A percentile compares a stretch with the other conserved stretches of the same genome.
These are phyloP conservation scores for Ogataea paraovalis DNA, from an alignment of 805 yeast genomes.

Conservation along the genomic window DNA sequence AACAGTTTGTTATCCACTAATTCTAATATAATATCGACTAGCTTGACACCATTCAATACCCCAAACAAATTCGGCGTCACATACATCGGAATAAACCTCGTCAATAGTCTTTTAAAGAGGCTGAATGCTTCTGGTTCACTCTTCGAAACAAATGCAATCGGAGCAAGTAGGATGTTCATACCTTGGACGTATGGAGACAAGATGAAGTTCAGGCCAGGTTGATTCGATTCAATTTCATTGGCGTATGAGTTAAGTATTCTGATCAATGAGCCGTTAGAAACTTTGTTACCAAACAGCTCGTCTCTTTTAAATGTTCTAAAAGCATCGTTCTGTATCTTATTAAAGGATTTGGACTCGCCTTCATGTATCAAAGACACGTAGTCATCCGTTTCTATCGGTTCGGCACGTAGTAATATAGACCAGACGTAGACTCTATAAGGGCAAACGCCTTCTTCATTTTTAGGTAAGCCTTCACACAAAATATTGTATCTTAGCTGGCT, in stretches of 20 bases:
- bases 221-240: conserved; percentile 29
- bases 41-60: conserved; percentile 68
- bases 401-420: conserved; percentile 68
- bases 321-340: conserved; percentile 79
- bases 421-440: conserved; percentile 75
- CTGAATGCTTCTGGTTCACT: conserved; percentile 86
- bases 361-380: conserved; percentile 49
- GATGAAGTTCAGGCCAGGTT: conserved; percentile 5
- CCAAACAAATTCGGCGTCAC: conserved; percentile 75
- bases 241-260: conserved; percentile 75
- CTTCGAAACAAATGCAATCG: conserved; percentile 68
- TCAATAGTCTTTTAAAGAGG: conserved; percentile 58
- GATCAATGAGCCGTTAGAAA: conserved; percentile 63
- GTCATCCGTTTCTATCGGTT: conserved; percentile 50
- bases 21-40: conserved; percentile 71
- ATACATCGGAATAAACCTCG: conserved; percentile 69
- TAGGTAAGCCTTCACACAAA: conserved; percentile 42
- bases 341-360: conserved; percentile 53
- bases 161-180: conserved; percentile 82
- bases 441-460: conserved; percentile 39
- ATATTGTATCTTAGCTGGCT: conserved; percentile 51
- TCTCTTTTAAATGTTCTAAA: conserved; percentile 83
- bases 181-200: conserved; percentile 80
- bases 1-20: conserved; percentile 71
- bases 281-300: conserved; percentile 54